These are phyloP conservation scores for Suillus fuscotomentosus DNA, from an alignment of 768 basidiomycete genomes.

Conservation along the genomic window DNA sequence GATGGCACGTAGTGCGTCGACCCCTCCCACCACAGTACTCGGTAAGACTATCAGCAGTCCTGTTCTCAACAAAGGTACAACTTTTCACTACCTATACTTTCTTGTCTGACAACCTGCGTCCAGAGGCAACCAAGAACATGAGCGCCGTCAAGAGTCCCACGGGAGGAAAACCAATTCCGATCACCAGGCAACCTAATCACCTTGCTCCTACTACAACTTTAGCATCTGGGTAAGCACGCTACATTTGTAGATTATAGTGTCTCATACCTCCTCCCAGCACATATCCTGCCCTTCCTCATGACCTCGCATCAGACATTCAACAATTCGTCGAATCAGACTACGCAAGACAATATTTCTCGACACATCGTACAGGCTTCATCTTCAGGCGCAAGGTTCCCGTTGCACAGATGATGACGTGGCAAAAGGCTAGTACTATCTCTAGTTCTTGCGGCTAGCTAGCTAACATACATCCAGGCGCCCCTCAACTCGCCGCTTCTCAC, in stretches of 20 bases:
- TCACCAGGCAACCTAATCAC: slow-evolving; percentile 38
- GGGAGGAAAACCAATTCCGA: slow-evolving; percentile 60
- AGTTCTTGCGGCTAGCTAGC: neutral
- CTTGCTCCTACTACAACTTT: slow-evolving; percentile 43
- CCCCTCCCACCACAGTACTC: slow-evolving; percentile 45
- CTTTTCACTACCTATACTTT: neutral
- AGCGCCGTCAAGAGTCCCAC: slow-evolving; percentile 71
- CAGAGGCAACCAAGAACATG: slow-evolving; percentile 69
- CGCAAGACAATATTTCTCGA: slow-evolving; percentile 86
- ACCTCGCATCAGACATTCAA: slow-evolving; percentile 81
- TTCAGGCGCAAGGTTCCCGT: slow-evolving; percentile 82
- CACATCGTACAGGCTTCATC: slow-evolving; percentile 85
- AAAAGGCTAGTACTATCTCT: slow-evolving; percentile 52
- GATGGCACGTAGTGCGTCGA: slow-evolving; percentile 34
- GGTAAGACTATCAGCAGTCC: slow-evolving; percentile 71
- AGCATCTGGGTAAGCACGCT: slow-evolving; percentile 58
- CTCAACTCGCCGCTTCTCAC: slow-evolving; percentile 74
- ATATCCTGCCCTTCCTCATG: slow-evolving; percentile 76
- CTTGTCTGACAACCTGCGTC: slow-evolving; percentile 1
- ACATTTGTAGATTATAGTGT: slow-evolving; percentile 10
- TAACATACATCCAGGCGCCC: slow-evolving; percentile 41
- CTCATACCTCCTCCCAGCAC: slow-evolving; percentile 43
- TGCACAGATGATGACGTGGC: slow-evolving; percentile 89
- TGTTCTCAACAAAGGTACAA: slow-evolving; percentile 65
- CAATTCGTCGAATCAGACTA: slow-evolving; percentile 86